phyloP scores from a whole-genome alignment of 371 early-diverging fungal species.

The Mycotypha africana region DNA sequence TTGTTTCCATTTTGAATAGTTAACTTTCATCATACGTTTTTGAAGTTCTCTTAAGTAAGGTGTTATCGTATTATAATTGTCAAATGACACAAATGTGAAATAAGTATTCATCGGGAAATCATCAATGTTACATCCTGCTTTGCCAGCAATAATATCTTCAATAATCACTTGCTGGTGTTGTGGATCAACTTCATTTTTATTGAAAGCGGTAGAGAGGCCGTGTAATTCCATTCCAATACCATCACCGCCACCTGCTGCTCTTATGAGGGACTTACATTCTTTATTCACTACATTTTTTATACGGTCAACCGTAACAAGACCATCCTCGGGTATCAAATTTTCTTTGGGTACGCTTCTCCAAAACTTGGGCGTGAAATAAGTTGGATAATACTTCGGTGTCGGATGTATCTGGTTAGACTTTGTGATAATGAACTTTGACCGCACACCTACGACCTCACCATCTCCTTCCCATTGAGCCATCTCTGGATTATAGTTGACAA shows the following conservation, averaged over 20 bases:
- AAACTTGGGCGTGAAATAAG: constrained; percentile 28
- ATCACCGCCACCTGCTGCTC: constrained; percentile 13
- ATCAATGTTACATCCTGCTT: constrained; percentile 22
- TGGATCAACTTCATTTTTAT: neutral
- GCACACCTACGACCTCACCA: constrained; percentile 40
- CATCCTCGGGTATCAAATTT: neutral
- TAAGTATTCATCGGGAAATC: constrained; percentile 17
- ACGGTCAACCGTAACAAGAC: neutral
- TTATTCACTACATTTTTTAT: no score
- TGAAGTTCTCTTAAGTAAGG: constrained; percentile 25
- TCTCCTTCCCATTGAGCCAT: constrained; percentile 48
- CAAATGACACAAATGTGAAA: constrained; percentile 16
- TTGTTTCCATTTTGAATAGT: constrained; percentile 30
- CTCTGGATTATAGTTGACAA: constrained; percentile 37
- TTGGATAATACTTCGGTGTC: constrained; percentile 5
- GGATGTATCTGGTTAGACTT: constrained; percentile 1
- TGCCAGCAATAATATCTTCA: constrained; percentile 8
- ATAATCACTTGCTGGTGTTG: no score
- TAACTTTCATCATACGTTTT: constrained; percentile 23
- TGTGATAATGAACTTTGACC: constrained; percentile 28
- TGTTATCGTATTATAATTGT: constrained; percentile 18
- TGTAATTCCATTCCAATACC: neutral
- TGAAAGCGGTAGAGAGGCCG: no score
- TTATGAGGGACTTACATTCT: constrained; percentile 19
- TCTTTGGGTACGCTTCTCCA: constrained; percentile 14